phyloP scores from a whole-genome alignment of 176 grass and related monocot species.

The Lolium perenne region DNA sequence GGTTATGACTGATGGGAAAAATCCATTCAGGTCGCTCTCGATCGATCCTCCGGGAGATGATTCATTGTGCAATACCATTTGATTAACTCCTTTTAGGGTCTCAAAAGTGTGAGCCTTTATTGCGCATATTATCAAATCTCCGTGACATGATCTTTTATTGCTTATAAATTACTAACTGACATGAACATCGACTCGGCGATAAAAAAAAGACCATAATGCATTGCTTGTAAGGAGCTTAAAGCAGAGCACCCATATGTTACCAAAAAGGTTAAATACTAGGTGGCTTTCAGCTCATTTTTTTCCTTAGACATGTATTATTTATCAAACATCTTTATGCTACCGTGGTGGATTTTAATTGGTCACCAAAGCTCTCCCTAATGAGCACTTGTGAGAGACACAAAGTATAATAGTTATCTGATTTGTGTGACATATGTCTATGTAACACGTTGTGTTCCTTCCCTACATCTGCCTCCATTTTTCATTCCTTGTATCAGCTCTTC shows the following conservation, averaged over 20 bases:
- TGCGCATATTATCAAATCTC: background rate
- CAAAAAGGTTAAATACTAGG: constrained; percentile 12
- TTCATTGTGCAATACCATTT: background rate
- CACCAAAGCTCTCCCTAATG: background rate
- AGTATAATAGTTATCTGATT: constrained; percentile 25
- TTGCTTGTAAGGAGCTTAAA: constrained; percentile 32
- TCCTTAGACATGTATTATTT: background rate
- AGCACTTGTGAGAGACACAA: constrained; percentile 39
- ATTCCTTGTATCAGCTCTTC: background rate
- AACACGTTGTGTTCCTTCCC: background rate
- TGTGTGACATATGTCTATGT: background rate
- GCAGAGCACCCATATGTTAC: background rate
- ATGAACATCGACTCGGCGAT: constrained; percentile 26
- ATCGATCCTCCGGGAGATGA: constrained; percentile 20
- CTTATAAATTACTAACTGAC: background rate
- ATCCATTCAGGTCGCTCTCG: constrained; percentile 31
- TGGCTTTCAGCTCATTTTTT: background rate
- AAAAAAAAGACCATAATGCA: constrained; percentile 3
- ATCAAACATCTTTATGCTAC: background rate
- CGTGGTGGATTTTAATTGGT: constrained; percentile 2
- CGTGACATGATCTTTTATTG: background rate
- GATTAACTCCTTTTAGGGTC: background rate
- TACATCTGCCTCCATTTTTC: background rate
- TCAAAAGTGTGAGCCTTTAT: background rate
- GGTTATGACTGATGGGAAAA: constrained; percentile 27